A percentile compares a stretch with the other conserved stretches of the same genome.
Evolutionary conservation across 371 early-diverging fungal genomes (phyloP).

Genomic region (Rhizopus arrhizus): DNA sequence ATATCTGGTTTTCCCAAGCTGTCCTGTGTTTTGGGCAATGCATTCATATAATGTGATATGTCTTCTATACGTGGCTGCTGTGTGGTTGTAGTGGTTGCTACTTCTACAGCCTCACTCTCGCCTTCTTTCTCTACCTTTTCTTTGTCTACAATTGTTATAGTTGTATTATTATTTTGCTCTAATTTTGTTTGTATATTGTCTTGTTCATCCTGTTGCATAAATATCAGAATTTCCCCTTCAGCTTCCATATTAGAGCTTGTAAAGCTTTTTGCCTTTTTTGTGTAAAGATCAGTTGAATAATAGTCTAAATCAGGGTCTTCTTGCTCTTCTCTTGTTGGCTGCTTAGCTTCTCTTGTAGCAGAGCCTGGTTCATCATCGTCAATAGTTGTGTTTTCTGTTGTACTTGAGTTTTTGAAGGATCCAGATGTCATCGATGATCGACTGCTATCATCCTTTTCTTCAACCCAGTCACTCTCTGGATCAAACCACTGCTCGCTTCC

Average conservation of each 20-base stretch:
- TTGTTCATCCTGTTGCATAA: conserved; percentile 16
- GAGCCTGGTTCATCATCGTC: conserved; percentile 16
- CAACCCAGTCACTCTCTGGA: conserved; percentile 25
- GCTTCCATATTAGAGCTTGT: conserved; percentile 2
- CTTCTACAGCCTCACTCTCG: neutral
- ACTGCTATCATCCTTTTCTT: conserved; percentile 5
- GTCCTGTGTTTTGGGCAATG: conserved; percentile 16
- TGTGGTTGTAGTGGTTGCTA: neutral
- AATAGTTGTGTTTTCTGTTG: conserved; percentile 20
- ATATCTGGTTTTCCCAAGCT: conserved; percentile 9
- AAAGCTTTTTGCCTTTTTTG: neutral
- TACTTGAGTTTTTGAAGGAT: conserved; percentile 23
- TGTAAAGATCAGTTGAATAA: conserved; percentile 18
- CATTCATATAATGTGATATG: conserved; percentile 31
- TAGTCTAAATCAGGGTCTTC: conserved; percentile 18
- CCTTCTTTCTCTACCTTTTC: neutral
- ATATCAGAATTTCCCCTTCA: conserved; percentile 28
- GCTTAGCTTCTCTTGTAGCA: neutral
- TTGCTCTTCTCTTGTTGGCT: neutral
- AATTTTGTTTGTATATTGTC: conserved; percentile 2
- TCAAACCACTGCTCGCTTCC: conserved; percentile 34
- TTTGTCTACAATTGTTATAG: conserved; percentile 3
- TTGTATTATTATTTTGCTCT: neutral
- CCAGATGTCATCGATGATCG: conserved; percentile 3
- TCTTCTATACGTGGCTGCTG: conserved; percentile 27